Evolutionary conservation across 2,329 filamentous ascomycete genomes (phyloP), one percentile per base, ranked within the genome.

Genomic region (Epicoccum nigrum): DNA sequence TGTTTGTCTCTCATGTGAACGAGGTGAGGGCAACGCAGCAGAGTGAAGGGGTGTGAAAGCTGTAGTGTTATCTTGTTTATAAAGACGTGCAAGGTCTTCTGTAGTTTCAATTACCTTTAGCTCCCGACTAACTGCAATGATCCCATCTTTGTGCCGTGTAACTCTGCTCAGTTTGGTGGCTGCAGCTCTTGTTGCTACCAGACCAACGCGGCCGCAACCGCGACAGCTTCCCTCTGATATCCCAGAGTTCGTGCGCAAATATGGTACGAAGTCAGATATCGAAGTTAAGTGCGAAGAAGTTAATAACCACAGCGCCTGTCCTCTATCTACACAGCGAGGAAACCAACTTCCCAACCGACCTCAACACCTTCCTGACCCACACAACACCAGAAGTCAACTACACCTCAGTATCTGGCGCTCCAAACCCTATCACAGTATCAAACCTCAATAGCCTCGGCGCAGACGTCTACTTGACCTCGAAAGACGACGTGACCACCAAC

Each of bases 391-490:
- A 70, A 21, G 62, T 72, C 12, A 70, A 76, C 53, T 75, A 67
- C 57, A 64, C 64, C 7, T 53, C 62, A 12, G 64, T 76, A 9
- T 20, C 62, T 4, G 66, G 60, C 2, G 71, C 76, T 2, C 58
- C 63, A 2, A 67, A 63, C 8, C 73, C 76, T 7, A 62, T 79
- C 9, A 73, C 69, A 1, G 63, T 77, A 0, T 68, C 74, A 49
- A 79, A 76, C 43, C 57, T 80, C n/a, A 66, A 76, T 50, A 50
- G 67, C n/a, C 70, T 80, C 19, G 74, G 76, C 56, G 51, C 38
- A 19, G 64, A 73, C 19, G 72, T 77, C n/a, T 79, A 74, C 53
- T 70, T 80, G 7, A 79, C 77, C 0, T 78, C 76, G 25, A 75
- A 70, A 28, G 69, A 76, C 44, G 71, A 79, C 51, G 58, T 75